phyloP scores from a whole-genome alignment of 2,329 filamentous ascomycete species.

The Pseudocercospora musae region DNA sequence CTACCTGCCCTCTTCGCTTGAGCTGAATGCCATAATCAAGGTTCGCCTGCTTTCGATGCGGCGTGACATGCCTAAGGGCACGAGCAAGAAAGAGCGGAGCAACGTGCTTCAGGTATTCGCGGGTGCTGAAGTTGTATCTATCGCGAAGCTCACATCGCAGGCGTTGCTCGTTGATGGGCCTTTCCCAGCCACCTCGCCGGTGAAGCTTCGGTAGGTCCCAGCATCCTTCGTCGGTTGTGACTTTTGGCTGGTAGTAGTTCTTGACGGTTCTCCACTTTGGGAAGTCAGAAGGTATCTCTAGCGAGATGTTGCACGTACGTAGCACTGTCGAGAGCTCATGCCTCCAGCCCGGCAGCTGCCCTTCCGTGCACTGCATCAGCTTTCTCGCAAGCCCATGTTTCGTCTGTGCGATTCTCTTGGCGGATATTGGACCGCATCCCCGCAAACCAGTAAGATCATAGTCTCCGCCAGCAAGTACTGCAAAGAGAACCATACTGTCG shows the following conservation, averaged over 20 bases:
- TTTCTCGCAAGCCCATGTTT: constrained; percentile 36
- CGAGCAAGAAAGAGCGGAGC: constrained; percentile 37
- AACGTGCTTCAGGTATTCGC: constrained; percentile 39
- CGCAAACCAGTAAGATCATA: constrained; percentile 39
- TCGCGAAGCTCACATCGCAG: constrained; percentile 36
- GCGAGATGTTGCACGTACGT: constrained; percentile 10
- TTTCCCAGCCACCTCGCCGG: constrained; percentile 29
- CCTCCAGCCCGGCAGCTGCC: constrained; percentile 29
- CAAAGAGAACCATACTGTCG: constrained; percentile 41
- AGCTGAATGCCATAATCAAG: constrained; percentile 33
- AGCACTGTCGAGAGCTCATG: constrained; percentile 16
- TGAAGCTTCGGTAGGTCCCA: constrained; percentile 28
- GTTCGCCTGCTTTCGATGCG: constrained; percentile 23
- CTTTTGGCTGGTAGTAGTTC: constrained; percentile 38
- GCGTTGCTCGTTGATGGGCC: constrained; percentile 34
- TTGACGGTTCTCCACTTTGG: constrained; percentile 31
- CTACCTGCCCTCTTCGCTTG: constrained; percentile 28
- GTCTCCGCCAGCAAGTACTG: constrained; percentile 43
- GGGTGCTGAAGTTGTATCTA: constrained; percentile 40
- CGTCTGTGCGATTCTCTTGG: constrained; percentile 28
- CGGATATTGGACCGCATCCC: constrained; percentile 37
- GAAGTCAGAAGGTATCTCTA: constrained; percentile 25
- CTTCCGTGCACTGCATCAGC: constrained; percentile 21
- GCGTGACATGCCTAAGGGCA: constrained; percentile 16
- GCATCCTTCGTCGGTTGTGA: constrained; percentile 35